These are phyloP conservation scores for Exophiala dermatitidis DNA, from an alignment of 2,329 filamentous ascomycete genomes.

Conservation along the genomic window DNA sequence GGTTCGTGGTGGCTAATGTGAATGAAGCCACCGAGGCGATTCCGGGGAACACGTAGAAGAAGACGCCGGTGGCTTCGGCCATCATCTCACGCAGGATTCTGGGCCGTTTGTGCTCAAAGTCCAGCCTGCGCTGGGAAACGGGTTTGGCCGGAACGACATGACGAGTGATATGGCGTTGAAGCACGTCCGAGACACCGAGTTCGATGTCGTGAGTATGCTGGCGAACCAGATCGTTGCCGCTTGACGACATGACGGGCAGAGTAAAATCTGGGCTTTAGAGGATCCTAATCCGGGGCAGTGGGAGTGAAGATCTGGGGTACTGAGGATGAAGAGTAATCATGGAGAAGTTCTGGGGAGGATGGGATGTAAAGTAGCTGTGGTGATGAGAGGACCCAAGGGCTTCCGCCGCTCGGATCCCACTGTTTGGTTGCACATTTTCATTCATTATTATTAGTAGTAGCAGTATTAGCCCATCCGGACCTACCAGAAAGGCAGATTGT, in stretches of 20 bases:
- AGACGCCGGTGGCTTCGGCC: slow-evolving; percentile 52
- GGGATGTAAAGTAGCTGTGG: not conserved
- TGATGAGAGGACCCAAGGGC: not conserved
- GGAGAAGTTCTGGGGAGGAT: not conserved
- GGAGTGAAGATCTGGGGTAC: not conserved
- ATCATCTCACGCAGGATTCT: slow-evolving; percentile 50
- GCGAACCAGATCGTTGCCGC: slow-evolving; percentile 17
- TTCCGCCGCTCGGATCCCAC: not conserved
- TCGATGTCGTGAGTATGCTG: slow-evolving; percentile 36
- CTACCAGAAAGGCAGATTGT: not conserved
- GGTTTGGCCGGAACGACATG: slow-evolving; percentile 46
- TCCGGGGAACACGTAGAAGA: slow-evolving; percentile 48
- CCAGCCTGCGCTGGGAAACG: slow-evolving; percentile 48
- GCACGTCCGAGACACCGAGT: slow-evolving; percentile 48
- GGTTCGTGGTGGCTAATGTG: slow-evolving; percentile 35
- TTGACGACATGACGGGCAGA: not conserved
- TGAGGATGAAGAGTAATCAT: slow-evolving; percentile 5
- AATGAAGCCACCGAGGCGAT: slow-evolving; percentile 49
- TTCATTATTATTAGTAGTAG: not conserved
- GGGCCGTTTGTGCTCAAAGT: slow-evolving; percentile 49
- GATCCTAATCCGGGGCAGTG: not conserved
- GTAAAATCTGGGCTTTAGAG: not conserved
- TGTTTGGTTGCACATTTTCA: not conserved
- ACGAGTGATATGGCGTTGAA: slow-evolving; percentile 45
- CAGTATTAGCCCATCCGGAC: not conserved